These are phyloP conservation scores for Trifolium dubium DNA, from an alignment of 306 rosid species.

Conservation along the genomic window DNA sequence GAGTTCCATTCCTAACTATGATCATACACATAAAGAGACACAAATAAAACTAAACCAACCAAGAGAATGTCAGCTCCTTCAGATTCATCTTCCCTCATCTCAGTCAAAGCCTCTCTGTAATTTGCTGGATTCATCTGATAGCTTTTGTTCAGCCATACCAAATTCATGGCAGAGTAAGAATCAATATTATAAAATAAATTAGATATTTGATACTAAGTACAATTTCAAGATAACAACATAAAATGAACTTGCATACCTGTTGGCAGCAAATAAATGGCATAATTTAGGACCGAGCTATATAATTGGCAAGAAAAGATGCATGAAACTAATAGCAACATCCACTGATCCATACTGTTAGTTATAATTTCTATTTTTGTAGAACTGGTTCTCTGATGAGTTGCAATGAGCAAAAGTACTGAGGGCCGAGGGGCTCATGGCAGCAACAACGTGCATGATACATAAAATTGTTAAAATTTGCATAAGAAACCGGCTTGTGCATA, in stretches of 20 bases:
- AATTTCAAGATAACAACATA: constrained; percentile 49
- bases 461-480: constrained; percentile 30
- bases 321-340: constrained; percentile 12
- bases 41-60: constrained; percentile 58
- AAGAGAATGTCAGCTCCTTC: constrained; percentile 99
- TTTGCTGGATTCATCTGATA: constrained; percentile 99
- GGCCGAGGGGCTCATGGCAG: constrained; percentile 16
- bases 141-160: constrained; percentile 56
- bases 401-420: constrained; percentile 26
- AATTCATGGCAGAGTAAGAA: constrained; percentile 47
- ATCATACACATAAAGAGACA: neutral
- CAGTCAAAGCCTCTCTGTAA: constrained; percentile 86
- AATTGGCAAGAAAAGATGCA: neutral
- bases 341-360: constrained; percentile 21
- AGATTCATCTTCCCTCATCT: constrained; percentile 81
- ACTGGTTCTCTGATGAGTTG: constrained; percentile 8
- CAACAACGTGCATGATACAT: constrained; percentile 16
- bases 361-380: constrained; percentile 1
- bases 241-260: constrained; percentile 94
- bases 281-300: constrained; percentile 30
- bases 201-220: constrained; percentile 13
- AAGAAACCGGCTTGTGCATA: constrained; percentile 33
- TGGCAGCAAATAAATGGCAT: constrained; percentile 36
- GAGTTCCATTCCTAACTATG: constrained; percentile 9
- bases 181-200: constrained; percentile 7